These are phyloP conservation scores for Penicillium rolfsii DNA, from an alignment of 2,329 filamentous ascomycete species.

Conservation along the genomic window DNA sequence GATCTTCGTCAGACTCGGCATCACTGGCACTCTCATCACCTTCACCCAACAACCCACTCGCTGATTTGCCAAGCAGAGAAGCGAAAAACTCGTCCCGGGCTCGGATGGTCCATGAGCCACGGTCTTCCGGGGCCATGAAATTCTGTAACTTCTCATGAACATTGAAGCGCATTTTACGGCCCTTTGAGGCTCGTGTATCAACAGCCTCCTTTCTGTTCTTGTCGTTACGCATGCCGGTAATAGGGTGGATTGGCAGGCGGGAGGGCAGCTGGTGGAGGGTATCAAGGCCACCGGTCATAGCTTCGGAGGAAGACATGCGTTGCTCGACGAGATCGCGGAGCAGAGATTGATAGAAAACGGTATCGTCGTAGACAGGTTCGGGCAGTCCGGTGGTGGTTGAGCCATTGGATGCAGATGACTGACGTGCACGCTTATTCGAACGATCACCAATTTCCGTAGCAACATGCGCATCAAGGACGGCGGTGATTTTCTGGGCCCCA, in stretches of 20 bases:
- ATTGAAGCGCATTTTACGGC: conserved; percentile 88
- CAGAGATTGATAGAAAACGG: conserved; percentile 89
- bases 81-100: conserved; percentile 78
- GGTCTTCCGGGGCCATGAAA: conserved; percentile 92
- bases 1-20: conserved; percentile 36
- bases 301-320: conserved; percentile 64
- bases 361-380: conserved; percentile 83
- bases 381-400: conserved; percentile 13
- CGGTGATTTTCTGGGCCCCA: conserved; percentile 55
- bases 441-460: conserved; percentile 44
- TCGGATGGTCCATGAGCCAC: conserved; percentile 75
- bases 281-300: conserved; percentile 51
- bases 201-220: conserved; percentile 85
- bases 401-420: conserved; percentile 11
- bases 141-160: conserved; percentile 97
- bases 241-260: conserved; percentile 42
- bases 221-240: conserved; percentile 51
- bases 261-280: conserved; percentile 44
- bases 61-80: conserved; percentile 66
- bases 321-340: conserved; percentile 93
- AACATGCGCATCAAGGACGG: conserved; percentile 50
- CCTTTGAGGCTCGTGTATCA: conserved; percentile 93
- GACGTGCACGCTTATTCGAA: conserved; percentile 38
- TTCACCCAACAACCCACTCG: conserved; percentile 68
- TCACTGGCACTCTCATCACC: conserved; percentile 53